These are phyloP conservation scores for Perkinsus chesapeaki DNA, from an alignment of 169 alveolate species.

Conservation along the genomic window DNA sequence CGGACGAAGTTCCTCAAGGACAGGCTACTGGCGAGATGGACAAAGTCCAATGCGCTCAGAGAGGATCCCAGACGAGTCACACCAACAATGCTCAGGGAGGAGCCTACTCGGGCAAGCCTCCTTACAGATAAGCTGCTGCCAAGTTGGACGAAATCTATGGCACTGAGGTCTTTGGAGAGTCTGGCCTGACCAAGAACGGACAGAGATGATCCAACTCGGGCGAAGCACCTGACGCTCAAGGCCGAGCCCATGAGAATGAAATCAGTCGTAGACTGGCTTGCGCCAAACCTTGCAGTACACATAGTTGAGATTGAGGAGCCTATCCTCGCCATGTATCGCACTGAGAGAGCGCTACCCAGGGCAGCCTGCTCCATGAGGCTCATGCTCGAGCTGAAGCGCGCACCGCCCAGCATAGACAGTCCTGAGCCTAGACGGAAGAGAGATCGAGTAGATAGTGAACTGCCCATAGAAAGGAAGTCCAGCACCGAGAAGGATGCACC, in stretches of 20 bases:
- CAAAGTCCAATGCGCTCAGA: constrained; percentile 24
- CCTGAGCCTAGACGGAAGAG: not conserved
- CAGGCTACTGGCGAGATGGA: not conserved
- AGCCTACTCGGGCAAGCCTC: not conserved
- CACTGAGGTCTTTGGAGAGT: not conserved
- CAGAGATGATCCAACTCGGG: not conserved
- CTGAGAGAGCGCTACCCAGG: not conserved
- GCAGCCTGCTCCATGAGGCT: not conserved
- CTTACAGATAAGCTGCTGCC: not conserved
- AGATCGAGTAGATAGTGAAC: not conserved
- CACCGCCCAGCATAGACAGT: not conserved
- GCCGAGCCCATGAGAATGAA: constrained; percentile 16
- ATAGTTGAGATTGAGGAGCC: not conserved
- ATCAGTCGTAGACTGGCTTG: constrained; percentile 10
- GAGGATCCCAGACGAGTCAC: not conserved
- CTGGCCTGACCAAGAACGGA: constrained; percentile 10
- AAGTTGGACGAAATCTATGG: not conserved
- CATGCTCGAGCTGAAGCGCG: not conserved
- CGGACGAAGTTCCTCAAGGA: not conserved
- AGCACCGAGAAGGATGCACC: not conserved
- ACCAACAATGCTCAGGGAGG: constrained; percentile 2
- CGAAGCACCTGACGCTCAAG: not conserved
- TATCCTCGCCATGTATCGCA: not conserved
- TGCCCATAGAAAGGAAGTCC: not conserved
- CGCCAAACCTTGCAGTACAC: not conserved